Percentiles rank a stretch among this genome's conserved stretches.
phyloP scores from a whole-genome alignment of 148 eudicot genomes.

The Selenicereus undatus region DNA sequence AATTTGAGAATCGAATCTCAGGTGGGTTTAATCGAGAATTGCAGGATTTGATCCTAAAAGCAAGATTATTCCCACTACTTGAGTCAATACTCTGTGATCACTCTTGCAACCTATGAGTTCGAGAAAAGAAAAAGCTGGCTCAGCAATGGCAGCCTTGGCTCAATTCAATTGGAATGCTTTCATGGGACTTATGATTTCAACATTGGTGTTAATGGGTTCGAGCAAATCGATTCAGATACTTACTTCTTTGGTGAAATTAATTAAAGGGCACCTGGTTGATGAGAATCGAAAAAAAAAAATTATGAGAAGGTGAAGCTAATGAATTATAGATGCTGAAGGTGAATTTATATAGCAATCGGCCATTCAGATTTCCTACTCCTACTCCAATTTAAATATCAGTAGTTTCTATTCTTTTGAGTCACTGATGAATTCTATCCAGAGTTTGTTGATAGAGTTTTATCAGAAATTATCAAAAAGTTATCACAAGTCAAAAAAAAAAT shows the following conservation, averaged over 20 bases:
- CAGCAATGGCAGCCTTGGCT: slow-evolving; percentile 31
- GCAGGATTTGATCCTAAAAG: slow-evolving; percentile 36
- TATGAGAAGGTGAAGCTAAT: no score
- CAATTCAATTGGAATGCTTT: slow-evolving; percentile 43
- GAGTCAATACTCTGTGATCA: slow-evolving; percentile 28
- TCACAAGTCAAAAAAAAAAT: no score
- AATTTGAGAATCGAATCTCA: slow-evolving; percentile 28
- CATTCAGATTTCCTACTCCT: no score
- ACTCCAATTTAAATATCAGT: no score
- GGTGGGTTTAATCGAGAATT: slow-evolving; percentile 39
- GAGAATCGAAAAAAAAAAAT: no score
- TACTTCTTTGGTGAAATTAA: slow-evolving; percentile 25
- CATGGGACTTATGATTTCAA: slow-evolving; percentile 35
- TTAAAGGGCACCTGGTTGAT: slow-evolving; percentile 38
- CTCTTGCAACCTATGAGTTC: slow-evolving; percentile 25
- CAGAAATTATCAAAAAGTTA: no score
- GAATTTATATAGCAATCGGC: no score
- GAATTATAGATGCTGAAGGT: no score
- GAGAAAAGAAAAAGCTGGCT: slow-evolving; percentile 35
- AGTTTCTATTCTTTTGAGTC: no score
- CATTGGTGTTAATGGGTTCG: slow-evolving; percentile 29
- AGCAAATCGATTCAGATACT: slow-evolving; percentile 31
- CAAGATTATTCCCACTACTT: slow-evolving; percentile 28
- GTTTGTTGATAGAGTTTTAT: no score
- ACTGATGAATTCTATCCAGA: no score